Conservation (phyloP, 371 early-diverging fungal genomes). For the Rozella allomycis region DNA sequence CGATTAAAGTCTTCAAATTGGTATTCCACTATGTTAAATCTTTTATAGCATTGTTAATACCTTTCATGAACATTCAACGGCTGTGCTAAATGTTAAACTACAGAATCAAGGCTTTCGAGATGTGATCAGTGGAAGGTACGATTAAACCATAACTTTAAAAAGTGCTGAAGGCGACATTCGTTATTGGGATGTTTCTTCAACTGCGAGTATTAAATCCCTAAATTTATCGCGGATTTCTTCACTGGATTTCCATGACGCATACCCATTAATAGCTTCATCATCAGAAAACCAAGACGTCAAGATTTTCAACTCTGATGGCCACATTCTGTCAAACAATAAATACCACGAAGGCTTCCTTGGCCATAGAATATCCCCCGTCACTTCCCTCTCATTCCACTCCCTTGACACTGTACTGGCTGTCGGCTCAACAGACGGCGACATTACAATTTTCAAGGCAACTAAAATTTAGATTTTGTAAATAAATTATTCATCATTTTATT, state of each 20-base stretch:
- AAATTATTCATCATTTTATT: too few species aligned
- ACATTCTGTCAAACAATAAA: background rate
- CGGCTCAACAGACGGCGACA: background rate
- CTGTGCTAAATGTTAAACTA: background rate
- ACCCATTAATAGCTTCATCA: background rate
- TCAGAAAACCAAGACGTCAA: background rate
- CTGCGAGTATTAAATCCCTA: background rate
- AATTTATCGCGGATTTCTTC: background rate
- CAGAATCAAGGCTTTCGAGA: background rate
- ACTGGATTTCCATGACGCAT: background rate
- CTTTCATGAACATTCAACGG: background rate
- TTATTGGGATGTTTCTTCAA: background rate
- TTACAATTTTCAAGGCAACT: background rate
- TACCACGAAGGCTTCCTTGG: slow-evolving; percentile 1
- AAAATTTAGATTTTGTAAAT: too few species aligned
- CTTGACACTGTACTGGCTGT: background rate
- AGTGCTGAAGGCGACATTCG: background rate
- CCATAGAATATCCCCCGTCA: background rate
- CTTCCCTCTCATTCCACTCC: background rate
- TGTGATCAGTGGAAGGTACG: too few species aligned
- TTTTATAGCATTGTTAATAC: too few species aligned
- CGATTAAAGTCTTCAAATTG: slow-evolving; percentile 28
- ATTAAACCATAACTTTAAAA: too few species aligned
- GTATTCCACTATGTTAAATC: background rate
- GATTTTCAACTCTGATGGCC: background rate